Percentiles rank a stretch among this genome's conserved stretches.
Conservation (phyloP, 208 protist genomes). For the Leishmania amazonensis region DNA sequence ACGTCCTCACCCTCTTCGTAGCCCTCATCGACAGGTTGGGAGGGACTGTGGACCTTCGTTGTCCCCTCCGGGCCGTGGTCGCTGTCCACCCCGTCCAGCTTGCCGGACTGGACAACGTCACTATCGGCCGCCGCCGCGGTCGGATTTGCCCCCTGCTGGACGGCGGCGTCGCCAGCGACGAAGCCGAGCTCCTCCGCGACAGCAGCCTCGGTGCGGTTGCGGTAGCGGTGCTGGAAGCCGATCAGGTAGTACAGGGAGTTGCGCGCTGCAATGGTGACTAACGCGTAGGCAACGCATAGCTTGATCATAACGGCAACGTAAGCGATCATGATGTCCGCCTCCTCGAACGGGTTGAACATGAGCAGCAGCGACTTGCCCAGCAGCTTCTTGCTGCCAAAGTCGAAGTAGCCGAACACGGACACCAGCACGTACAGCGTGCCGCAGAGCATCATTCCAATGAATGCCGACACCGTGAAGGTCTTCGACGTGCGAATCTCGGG, state of each 20-base stretch:
- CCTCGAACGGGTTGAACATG: conserved; percentile 55
- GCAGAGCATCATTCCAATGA: conserved; percentile 59
- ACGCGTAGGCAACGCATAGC: conserved; percentile 57
- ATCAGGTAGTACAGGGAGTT: conserved; percentile 66
- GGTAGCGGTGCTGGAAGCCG: conserved; percentile 45
- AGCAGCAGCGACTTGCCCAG: conserved; percentile 48
- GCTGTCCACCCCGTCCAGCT: not conserved
- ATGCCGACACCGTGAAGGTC: conserved; percentile 42
- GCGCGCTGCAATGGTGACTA: conserved; percentile 46
- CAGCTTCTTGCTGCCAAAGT: conserved; percentile 50
- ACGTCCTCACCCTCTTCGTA: not conserved
- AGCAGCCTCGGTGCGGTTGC: conserved; percentile 7
- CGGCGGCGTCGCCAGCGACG: not conserved
- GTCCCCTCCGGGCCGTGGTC: not conserved
- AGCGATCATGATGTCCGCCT: conserved; percentile 40
- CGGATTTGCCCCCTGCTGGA: not conserved
- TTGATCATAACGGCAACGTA: conserved; percentile 66
- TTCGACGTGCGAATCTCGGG: conserved; percentile 28
- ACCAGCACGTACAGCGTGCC: conserved; percentile 54
- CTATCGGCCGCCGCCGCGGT: too few species aligned
- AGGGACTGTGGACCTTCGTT: not conserved
- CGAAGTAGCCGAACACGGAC: conserved; percentile 65
- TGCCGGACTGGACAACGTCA: not conserved
- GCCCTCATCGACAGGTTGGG: not conserved
- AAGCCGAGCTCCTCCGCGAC: not conserved